These are phyloP conservation scores for Boechera divaricarpa DNA, from an alignment of 345 rosid genomes.

Conservation along the genomic window DNA sequence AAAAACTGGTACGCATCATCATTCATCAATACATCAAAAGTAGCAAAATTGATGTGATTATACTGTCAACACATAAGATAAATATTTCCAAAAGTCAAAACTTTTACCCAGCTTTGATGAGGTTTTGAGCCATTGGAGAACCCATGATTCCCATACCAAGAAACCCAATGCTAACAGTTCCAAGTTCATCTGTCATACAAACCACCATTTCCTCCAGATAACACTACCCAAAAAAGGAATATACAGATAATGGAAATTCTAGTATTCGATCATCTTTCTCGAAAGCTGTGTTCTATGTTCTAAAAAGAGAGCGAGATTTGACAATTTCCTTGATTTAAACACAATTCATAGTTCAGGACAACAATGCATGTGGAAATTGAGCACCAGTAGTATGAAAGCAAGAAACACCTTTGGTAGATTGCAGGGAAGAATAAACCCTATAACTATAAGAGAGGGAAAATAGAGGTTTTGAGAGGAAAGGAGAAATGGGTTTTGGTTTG, in stretches of 20 bases:
- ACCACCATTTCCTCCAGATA: constrained; percentile 16
- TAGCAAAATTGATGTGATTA: constrained; percentile 4
- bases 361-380: neutral
- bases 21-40: neutral
- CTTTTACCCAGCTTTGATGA: constrained; percentile 83
- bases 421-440: constrained; percentile 57
- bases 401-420: constrained; percentile 51
- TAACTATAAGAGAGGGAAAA: constrained; percentile 41
- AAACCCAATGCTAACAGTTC: constrained; percentile 68
- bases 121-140: constrained; percentile 92
- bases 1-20: neutral
- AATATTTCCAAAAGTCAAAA: neutral
- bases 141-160: constrained; percentile 97
- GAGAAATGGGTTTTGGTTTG: constrained; percentile 50
- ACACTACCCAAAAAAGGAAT: neutral
- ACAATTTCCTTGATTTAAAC: neutral
- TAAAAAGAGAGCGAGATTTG: neutral
- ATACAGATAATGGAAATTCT: constrained; percentile 2
- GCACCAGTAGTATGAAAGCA: constrained; percentile 18
- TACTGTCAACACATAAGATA: neutral
- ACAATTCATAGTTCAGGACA: constrained; percentile 7
- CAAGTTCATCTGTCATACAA: constrained; percentile 37
- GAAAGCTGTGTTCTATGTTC: neutral
- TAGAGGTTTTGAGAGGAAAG: constrained; percentile 42
- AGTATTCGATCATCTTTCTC: constrained; percentile 19